These are phyloP conservation scores for Rhodomyrtus psidioides DNA, from an alignment of 441 rosid genomes.

Conservation along the genomic window DNA sequence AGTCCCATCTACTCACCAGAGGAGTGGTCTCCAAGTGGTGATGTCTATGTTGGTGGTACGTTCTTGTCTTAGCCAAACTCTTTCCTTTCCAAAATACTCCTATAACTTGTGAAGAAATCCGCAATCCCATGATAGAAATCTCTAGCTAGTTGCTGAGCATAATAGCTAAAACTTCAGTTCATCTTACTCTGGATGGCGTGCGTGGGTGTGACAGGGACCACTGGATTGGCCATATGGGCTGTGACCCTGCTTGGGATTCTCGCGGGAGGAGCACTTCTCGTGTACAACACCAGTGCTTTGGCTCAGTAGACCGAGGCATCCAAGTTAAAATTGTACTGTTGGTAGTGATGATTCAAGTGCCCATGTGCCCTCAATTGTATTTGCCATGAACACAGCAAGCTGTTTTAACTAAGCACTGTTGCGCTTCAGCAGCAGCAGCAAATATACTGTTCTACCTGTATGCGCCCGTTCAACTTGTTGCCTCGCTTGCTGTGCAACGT, in stretches of 20 bases:
- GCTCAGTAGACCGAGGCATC: conserved; percentile 33
- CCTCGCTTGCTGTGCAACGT: not conserved
- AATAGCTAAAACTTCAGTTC: not conserved
- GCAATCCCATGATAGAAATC: not conserved
- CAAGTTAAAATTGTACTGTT: not conserved
- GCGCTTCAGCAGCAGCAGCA: not conserved
- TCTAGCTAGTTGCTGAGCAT: not conserved
- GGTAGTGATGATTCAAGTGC: not conserved
- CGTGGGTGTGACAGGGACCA: conserved; percentile 27
- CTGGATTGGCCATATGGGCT: conserved; percentile 93
- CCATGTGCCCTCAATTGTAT: not conserved
- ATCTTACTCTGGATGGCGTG: not conserved
- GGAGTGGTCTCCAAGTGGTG: conserved; percentile 83
- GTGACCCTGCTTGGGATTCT: conserved; percentile 70
- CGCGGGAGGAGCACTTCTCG: conserved; percentile 89
- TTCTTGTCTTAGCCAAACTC: not conserved
- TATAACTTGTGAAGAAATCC: not conserved
- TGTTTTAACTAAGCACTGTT: not conserved
- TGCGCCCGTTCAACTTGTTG: not conserved
- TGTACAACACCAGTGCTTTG: conserved; percentile 94
- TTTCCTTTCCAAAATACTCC: not conserved
- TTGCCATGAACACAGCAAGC: not conserved
- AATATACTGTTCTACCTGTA: not conserved
- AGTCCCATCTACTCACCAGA: conserved; percentile 74
- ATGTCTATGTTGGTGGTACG: conserved; percentile 72